Evolutionary conservation across 305 asterid species (phyloP).

Genomic region (Fraxinus velutina): DNA sequence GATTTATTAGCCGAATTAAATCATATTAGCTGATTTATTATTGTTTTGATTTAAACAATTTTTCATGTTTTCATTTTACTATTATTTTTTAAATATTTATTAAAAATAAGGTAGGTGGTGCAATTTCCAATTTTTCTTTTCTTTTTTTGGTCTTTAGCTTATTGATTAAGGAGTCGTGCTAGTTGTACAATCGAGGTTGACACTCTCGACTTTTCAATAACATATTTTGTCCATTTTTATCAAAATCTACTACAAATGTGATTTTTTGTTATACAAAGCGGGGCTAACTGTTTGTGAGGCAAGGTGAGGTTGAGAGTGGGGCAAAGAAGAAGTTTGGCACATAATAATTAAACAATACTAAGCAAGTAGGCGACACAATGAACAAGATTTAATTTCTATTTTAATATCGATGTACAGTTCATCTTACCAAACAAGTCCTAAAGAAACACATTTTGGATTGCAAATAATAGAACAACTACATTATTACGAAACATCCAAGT

Average conservation of each 20-base stretch:
- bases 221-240: neutral
- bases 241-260: neutral
- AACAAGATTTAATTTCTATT: neutral
- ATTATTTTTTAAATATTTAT: too few species aligned
- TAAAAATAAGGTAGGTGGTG: too few species aligned
- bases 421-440: neutral
- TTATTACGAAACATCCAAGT: neutral
- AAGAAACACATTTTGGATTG: neutral
- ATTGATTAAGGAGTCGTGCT: neutral
- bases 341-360: too few species aligned
- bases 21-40: neutral
- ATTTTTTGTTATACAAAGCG: neutral
- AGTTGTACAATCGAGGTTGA: too few species aligned
- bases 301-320: neutral
- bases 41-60: neutral
- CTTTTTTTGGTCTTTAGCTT: neutral
- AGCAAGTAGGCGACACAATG: neutral
- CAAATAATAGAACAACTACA: neutral
- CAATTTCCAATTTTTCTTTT: too few species aligned
- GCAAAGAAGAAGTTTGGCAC: neutral
- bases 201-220: neutral
- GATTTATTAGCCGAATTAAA: too few species aligned
- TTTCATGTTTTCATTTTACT: too few species aligned
- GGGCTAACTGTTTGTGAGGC: neutral
- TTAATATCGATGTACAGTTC: neutral